Conservation (phyloP, 108 stramenopile genomes). For the Cyclotella kingstonii region DNA sequence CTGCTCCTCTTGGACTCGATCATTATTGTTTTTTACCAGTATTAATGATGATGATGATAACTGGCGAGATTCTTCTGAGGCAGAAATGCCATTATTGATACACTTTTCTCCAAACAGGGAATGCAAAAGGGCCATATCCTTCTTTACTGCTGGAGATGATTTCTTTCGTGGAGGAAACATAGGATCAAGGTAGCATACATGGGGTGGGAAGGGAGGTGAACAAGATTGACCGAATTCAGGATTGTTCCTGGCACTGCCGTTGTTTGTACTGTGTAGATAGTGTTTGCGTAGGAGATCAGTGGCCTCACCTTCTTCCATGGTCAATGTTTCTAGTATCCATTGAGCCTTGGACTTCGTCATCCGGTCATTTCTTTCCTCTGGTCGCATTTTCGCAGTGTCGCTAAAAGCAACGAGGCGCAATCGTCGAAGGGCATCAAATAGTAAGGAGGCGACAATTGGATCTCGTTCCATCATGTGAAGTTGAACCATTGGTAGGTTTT, state of each 20-base stretch:
- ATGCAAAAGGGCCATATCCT: constrained; percentile 83
- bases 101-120: constrained; percentile 56
- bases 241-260: too few relatives aligned
- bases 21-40: not conserved
- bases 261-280: too few relatives aligned
- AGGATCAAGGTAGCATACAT: constrained; percentile 82
- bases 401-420: constrained; percentile 38
- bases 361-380: too few relatives aligned
- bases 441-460: constrained; percentile 63
- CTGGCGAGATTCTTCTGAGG: not conserved
- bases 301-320: constrained; percentile 56
- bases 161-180: constrained; percentile 87
- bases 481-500: not conserved
- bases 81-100: not conserved
- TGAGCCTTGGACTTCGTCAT: too few relatives aligned
- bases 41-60: not conserved
- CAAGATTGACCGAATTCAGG: too few relatives aligned
- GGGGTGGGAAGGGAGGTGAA: constrained; percentile 34
- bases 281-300: too few relatives aligned
- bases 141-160: constrained; percentile 67
- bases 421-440: constrained; percentile 70
- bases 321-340: constrained; percentile 33
- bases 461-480: constrained; percentile 79
- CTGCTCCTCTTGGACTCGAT: constrained; percentile 39
- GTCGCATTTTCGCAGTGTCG: too few relatives aligned